Evolutionary conservation across 805 yeast species (phyloP), one percentile per base, ranked within the genome.

Genomic region (Sugiyamaella chiloensis): DNA sequence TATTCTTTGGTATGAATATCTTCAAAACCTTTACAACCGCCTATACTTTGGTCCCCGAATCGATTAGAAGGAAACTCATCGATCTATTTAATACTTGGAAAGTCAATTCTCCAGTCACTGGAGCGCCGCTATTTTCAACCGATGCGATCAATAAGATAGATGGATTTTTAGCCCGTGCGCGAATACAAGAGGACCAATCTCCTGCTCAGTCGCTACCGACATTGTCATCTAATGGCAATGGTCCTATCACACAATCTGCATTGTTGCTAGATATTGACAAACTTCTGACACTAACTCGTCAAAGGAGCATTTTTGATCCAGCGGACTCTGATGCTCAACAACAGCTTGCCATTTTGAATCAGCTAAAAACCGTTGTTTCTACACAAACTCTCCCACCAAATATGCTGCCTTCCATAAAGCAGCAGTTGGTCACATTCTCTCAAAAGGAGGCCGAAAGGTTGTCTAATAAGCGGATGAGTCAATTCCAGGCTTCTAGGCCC

Each of bases 1-100:
- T 81, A 5, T 64, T 86, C 44, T 80, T 93, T 62, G 83, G 90
- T 44, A 73, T 79, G 54, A 81, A 82, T 53, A 68, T 89, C 40
- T 84, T 77, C 67, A 78, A 75, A 55, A 70, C 86, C 2, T 91
- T 85, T 66, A 81, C 85, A 21, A 81, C 79, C 52, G 83, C 89
- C 2, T 93, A 86, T 62, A 75, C 87, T n/a, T 69, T 83, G 46
- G 91, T 87, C 32, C 83, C 81, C 58, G 95, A 87, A 57, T 66
- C 73, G n/a, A 78, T 83, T 12, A 75, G 98, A 55, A 72, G 75
- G 42, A 86, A 85, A 63, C 69, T 93, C 64, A 81, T 81, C 47
- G 83, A 81, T 54, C 68, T 93, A 53, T 91, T 87, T 67, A 82
- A 82, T 61, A 87, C 96, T 14, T 93, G 99, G 99, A 83, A 85